These are phyloP conservation scores for Onygenales sp. DNA, from an alignment of 2,329 filamentous ascomycete species.

Conservation along the genomic window DNA sequence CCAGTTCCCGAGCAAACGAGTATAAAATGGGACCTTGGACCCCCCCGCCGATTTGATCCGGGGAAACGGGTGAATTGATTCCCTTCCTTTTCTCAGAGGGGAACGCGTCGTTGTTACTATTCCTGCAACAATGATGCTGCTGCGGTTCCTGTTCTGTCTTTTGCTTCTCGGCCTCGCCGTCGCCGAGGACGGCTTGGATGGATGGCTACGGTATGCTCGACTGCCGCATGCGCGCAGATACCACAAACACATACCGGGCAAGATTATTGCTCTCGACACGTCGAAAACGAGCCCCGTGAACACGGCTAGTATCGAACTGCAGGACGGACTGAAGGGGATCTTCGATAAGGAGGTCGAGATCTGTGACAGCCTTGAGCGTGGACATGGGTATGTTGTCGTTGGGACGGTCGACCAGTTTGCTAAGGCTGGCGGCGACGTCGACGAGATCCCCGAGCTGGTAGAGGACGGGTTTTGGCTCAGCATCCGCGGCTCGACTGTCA, in stretches of 20 bases:
- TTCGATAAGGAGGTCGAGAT: constrained; percentile 40
- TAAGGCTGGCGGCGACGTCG: constrained; percentile 12
- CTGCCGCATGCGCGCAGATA: constrained; percentile 33
- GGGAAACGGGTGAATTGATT: too few species aligned
- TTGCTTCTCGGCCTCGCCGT: constrained; percentile 21
- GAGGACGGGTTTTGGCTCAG: constrained; percentile 51
- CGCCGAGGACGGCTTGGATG: constrained; percentile 53
- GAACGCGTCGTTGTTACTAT: too few species aligned
- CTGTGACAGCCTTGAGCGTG: constrained; percentile 13
- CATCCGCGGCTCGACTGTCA: constrained; percentile 37
- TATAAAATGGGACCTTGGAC: too few species aligned
- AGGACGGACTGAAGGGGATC: constrained; percentile 48
- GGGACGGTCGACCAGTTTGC: constrained; percentile 24
- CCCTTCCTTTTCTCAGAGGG: too few species aligned
- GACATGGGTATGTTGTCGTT: constrained; percentile 18
- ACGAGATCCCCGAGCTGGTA: constrained; percentile 18
- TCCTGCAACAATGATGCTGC: neutral
- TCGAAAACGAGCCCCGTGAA: constrained; percentile 48
- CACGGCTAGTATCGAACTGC: constrained; percentile 50
- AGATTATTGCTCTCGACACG: constrained; percentile 46
- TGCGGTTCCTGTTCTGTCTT: constrained; percentile 4
- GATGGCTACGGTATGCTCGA: constrained; percentile 56
- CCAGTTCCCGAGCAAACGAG: too few species aligned
- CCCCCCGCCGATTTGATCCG: too few species aligned
- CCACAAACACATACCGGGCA: constrained; percentile 35